A percentile compares a stretch with the other conserved stretches of the same genome.
Conservation (phyloP, 2,329 filamentous ascomycete species). For the Epichloe gansuensis region DNA sequence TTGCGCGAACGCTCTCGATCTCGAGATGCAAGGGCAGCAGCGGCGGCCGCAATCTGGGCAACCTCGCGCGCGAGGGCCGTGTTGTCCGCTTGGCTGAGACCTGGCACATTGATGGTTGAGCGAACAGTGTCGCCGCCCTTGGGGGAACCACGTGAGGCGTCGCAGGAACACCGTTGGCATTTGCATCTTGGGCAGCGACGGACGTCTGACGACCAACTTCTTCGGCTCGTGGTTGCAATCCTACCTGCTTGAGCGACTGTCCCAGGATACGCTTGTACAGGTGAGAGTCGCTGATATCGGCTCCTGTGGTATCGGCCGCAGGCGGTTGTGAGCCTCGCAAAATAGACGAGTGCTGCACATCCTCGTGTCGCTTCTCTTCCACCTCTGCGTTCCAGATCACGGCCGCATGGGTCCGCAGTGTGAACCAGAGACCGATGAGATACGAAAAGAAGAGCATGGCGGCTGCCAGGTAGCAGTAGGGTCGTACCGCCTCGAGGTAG, state of each 20-base stretch:
- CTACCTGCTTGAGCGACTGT: constrained; percentile 77
- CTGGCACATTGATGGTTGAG: constrained; percentile 44
- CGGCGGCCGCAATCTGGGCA: constrained; percentile 86
- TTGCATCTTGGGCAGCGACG: constrained; percentile 17
- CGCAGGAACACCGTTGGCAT: constrained; percentile 31
- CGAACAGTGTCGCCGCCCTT: constrained; percentile 38
- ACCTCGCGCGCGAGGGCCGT: constrained; percentile 72
- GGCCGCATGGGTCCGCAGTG: constrained; percentile 85
- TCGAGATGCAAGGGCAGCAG: constrained; percentile 73
- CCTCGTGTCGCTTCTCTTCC: constrained; percentile 62
- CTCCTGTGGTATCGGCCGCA: constrained; percentile 35
- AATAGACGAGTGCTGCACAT: constrained; percentile 26
- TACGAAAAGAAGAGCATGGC: constrained; percentile 83
- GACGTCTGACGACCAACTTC: constrained; percentile 30
- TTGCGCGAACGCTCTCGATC: constrained; percentile 40
- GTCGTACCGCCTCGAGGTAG: constrained; percentile 79
- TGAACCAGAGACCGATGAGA: constrained; percentile 88
- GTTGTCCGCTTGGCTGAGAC: constrained; percentile 73
- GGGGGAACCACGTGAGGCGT: constrained; percentile 69
- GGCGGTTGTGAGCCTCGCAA: constrained; percentile 25
- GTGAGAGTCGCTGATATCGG: constrained; percentile 74
- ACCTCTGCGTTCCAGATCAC: constrained; percentile 88
- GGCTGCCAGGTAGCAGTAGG: constrained; percentile 85
- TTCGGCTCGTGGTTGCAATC: constrained; percentile 46
- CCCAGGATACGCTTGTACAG: constrained; percentile 89